These are phyloP conservation scores for Penicillium rolfsii DNA, from an alignment of 2,329 filamentous ascomycete genomes.

Conservation along the genomic window DNA sequence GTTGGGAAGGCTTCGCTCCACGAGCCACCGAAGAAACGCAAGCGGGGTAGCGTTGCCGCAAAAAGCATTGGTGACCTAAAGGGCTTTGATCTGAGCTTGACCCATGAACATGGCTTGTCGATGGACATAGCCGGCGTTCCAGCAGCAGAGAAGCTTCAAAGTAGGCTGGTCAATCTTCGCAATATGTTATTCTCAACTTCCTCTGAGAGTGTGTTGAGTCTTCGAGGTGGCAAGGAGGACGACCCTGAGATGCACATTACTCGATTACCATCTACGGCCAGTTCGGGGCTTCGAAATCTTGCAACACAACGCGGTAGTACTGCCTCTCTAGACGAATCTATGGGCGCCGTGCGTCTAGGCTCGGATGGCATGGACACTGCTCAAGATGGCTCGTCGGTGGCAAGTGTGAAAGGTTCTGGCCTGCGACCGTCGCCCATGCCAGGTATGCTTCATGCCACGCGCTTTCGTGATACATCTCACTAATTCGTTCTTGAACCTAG, in stretches of 20 bases:
- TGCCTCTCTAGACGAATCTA: neutral
- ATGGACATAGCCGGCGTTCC: neutral
- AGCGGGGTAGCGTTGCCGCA: neutral
- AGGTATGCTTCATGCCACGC: neutral
- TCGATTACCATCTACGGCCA: neutral
- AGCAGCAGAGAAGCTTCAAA: neutral
- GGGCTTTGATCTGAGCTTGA: neutral
- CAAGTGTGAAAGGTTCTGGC: neutral
- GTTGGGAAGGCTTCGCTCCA: neutral
- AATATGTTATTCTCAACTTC: neutral
- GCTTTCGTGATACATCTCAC: neutral
- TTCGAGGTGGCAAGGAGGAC: neutral
- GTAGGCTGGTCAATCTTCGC: neutral
- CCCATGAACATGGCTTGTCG: neutral
- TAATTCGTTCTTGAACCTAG: neutral
- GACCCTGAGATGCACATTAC: neutral
- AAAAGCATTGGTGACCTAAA: neutral
- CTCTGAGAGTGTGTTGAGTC: neutral
- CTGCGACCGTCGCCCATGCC: neutral
- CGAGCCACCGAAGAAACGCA: neutral
- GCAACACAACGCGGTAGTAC: neutral
- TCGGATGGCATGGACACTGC: neutral
- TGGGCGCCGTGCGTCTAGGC: neutral
- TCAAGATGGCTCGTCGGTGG: neutral
- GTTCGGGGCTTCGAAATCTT: neutral